Evolutionary conservation across 352 stramenopile genomes (phyloP), one percentile per base, ranked within the genome.

Genomic region (Phytophthora brassicae): DNA sequence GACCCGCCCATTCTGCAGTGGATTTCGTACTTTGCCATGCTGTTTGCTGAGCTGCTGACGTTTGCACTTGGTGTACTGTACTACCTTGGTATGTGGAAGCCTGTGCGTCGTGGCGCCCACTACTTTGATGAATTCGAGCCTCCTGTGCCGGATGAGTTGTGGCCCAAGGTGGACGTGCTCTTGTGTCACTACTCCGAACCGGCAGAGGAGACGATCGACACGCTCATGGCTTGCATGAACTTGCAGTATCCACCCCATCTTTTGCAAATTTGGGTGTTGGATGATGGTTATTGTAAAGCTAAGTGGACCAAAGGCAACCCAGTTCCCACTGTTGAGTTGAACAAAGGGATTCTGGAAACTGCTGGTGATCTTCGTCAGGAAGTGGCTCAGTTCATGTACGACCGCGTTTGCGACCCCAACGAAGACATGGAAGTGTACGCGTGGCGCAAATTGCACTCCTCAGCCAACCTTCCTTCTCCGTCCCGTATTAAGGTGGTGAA

Each of bases 1-100:
- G 66, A 90, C 43, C 86, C 86, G 4, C 81, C 83, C 6, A 90
- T 95, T 46, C 53, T 80, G 22, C 86, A 95, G 73, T 95, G 86
- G 86, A 66, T 74, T 6, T 89, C 86, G 51, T 93, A 90, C 76
- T 92, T 93, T 42, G 70, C 78, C 13, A 70, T 95, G 68, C 48
- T 92, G 13, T 72, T 84, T 24, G 86, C 81, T 4, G 86, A 95
- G 49, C 11, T 92, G 17, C 50, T 95, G 28, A 88, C 64, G 24
- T 92, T 92, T 31, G 54, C 82, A 26, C 57, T 95, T 7, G 79
- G 84, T 22, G 59, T 88, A 19, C 73, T 95, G 38, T 95, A 95
- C 72, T 95, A 95, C 72, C 60, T 95, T 19, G 86, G 86, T 13
- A 95, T 95, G 86, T 93, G 86, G 86, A 95, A 93, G 51, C 86